Percentiles rank a stretch among this genome's conserved stretches.
Conservation (phyloP, 345 rosid genomes). For the Heritiera littoralis region DNA sequence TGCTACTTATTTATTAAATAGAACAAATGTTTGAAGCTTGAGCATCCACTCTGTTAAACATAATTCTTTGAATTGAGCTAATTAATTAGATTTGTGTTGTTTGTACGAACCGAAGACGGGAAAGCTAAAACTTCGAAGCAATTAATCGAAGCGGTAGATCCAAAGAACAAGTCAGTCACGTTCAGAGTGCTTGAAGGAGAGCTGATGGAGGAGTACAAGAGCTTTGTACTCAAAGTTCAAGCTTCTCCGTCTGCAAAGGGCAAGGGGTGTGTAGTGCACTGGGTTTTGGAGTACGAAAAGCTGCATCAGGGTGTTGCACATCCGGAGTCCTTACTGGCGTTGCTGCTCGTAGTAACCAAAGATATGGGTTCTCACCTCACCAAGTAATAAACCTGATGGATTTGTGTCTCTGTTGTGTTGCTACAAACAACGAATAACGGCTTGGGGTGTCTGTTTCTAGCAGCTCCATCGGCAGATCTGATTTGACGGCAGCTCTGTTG, state of each 20-base stretch:
- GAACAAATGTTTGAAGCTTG: not conserved
- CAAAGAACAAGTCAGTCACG: constrained; percentile 28
- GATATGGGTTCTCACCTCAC: constrained; percentile 32
- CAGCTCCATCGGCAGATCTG: not conserved
- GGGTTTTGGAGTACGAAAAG: constrained; percentile 39
- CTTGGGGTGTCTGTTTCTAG: not conserved
- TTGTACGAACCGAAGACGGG: constrained; percentile 21
- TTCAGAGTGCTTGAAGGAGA: constrained; percentile 37
- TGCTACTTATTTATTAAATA: too few species aligned
- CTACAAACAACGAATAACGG: not conserved
- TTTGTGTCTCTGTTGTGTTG: not conserved
- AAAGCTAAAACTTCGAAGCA: constrained; percentile 28
- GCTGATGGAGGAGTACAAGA: constrained; percentile 38
- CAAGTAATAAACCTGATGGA: not conserved
- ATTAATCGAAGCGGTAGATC: constrained; percentile 33
- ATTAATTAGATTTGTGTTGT: not conserved
- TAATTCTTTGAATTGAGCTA: not conserved
- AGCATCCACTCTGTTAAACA: not conserved
- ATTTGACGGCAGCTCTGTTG: not conserved
- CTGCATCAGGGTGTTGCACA: constrained; percentile 13
- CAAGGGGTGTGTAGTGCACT: constrained; percentile 25
- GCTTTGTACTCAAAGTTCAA: not conserved
- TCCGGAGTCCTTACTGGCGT: constrained; percentile 20
- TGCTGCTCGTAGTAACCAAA: not conserved
- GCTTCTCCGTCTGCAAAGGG: constrained; percentile 28